These are phyloP conservation scores for Hypoxylon sp. DNA, from an alignment of 2,329 filamentous ascomycete species.

Conservation along the genomic window DNA sequence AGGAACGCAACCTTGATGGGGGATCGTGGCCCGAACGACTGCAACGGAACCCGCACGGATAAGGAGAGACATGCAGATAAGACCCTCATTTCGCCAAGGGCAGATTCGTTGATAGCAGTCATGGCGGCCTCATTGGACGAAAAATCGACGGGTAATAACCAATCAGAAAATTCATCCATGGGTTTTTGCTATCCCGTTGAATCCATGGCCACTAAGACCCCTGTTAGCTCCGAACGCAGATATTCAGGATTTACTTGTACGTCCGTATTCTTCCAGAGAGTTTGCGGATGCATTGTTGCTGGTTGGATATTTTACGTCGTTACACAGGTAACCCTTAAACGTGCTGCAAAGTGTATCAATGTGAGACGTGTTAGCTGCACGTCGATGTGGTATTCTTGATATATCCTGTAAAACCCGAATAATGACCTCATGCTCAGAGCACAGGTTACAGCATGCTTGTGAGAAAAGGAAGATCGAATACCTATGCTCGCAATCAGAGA, in stretches of 20 bases:
- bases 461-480: slow-evolving; percentile 1
- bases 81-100: slow-evolving; percentile 21
- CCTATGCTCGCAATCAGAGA: not conserved
- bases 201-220: slow-evolving; percentile 30
- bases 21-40: slow-evolving; percentile 24
- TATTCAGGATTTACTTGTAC: slow-evolving; percentile 1
- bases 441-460: slow-evolving; percentile 4
- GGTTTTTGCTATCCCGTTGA: slow-evolving; percentile 22
- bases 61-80: slow-evolving; percentile 53
- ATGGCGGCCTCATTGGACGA: slow-evolving; percentile 28
- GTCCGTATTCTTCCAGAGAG: not conserved
- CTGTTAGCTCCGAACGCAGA: slow-evolving; percentile 25
- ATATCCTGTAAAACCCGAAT: slow-evolving; percentile 7
- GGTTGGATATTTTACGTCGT: slow-evolving; percentile 38
- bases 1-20: slow-evolving; percentile 29
- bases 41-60: slow-evolving; percentile 42
- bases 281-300: slow-evolving; percentile 11
- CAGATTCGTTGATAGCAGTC: slow-evolving; percentile 39
- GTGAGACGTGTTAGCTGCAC: slow-evolving; percentile 26
- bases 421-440: slow-evolving; percentile 26
- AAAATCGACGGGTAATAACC: slow-evolving; percentile 36
- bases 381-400: slow-evolving; percentile 5
- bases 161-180: slow-evolving; percentile 45
- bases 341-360: slow-evolving; percentile 18
- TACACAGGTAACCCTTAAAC: slow-evolving; percentile 7